Evolutionary conservation across 2,329 filamentous ascomycete species (phyloP).

Genomic region (Nannizzia gypsea): DNA sequence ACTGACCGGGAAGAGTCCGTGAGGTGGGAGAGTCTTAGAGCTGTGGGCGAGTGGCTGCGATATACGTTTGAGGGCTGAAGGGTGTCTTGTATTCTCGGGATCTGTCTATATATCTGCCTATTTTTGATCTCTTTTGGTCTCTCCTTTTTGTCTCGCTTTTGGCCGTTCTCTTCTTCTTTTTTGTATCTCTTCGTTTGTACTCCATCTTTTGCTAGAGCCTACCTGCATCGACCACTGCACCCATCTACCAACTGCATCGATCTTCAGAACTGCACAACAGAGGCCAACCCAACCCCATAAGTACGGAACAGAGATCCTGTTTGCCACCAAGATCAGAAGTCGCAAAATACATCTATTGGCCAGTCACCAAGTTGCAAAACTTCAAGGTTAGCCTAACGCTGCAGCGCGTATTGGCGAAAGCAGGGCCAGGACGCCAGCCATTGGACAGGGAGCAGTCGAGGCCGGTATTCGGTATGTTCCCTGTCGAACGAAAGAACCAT

Average conservation of each 20-base stretch:
- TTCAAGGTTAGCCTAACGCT: background rate
- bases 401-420: background rate
- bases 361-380: background rate
- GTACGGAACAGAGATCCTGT: background rate
- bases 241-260: background rate
- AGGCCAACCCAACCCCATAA: background rate
- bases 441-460: background rate
- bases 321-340: background rate
- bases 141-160: background rate
- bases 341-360: background rate
- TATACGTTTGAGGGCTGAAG: slow-evolving; percentile 48
- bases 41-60: slow-evolving; percentile 65
- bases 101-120: background rate
- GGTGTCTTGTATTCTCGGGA: background rate
- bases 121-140: background rate
- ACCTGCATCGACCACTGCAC: background rate
- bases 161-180: background rate
- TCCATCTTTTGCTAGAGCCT: background rate
- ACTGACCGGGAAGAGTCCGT: slow-evolving; percentile 76
- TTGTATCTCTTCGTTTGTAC: background rate
- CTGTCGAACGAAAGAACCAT: background rate
- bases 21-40: slow-evolving; percentile 81
- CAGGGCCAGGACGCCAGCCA: background rate
- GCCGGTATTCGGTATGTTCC: background rate
- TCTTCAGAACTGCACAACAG: background rate